These are phyloP conservation scores for Silybum marianum DNA, from an alignment of 129 eudicot genomes.

Conservation along the genomic window DNA sequence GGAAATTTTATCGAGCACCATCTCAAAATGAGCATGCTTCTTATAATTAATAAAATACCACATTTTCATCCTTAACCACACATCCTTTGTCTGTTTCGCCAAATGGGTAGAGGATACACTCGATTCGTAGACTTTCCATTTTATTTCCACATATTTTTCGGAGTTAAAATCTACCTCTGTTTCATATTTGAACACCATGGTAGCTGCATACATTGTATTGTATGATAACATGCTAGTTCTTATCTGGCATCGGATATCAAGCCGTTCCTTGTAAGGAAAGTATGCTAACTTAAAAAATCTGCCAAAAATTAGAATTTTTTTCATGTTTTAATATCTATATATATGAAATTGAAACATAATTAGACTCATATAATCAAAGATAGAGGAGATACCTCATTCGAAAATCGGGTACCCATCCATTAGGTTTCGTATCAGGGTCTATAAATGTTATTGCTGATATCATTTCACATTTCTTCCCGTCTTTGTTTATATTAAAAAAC, in stretches of 20 bases:
- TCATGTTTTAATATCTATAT: neutral
- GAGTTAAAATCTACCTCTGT: neutral
- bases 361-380: neutral
- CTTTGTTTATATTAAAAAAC: no score
- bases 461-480: no score
- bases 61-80: neutral
- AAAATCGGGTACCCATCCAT: neutral
- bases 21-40: conserved; percentile 12
- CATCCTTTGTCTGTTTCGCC: conserved; percentile 4
- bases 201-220: conserved; percentile 17
- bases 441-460: no score
- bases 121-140: conserved; percentile 22
- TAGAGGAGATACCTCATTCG: neutral
- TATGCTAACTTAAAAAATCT: neutral
- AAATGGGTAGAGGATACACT: conserved; percentile 19
- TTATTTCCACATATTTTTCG: neutral
- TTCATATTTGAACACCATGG: neutral
- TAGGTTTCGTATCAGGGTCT: neutral
- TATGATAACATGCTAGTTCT: conserved; percentile 22
- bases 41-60: conserved; percentile 18
- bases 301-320: neutral
- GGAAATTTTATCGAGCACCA: conserved; percentile 2
- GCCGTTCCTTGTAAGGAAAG: conserved; percentile 13
- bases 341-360: neutral
- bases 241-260: conserved; percentile 14